phyloP scores from a whole-genome alignment of 495 filamentous ascomycete species.

The Talaromyces stipitatus region DNA sequence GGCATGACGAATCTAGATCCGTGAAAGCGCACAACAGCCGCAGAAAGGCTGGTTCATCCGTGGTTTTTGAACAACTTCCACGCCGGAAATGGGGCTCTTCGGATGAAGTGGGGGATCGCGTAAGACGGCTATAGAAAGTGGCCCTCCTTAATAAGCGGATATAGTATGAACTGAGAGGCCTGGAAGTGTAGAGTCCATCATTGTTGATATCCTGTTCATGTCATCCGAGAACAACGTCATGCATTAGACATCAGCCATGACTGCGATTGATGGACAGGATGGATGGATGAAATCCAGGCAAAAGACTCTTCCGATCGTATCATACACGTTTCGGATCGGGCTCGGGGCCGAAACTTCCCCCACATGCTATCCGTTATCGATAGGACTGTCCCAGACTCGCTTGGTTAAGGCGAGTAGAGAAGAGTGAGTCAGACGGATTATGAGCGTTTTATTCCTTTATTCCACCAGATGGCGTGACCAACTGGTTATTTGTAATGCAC shows the following conservation, averaged over 20 bases:
- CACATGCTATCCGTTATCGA: neutral
- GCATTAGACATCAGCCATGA: too few relatives aligned
- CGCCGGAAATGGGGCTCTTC: neutral
- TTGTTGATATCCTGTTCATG: too few relatives aligned
- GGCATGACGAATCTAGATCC: conserved; percentile 9
- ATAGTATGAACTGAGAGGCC: too few relatives aligned
- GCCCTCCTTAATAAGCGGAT: neutral
- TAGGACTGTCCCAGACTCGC: neutral
- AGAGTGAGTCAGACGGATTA: neutral
- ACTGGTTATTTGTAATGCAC: neutral
- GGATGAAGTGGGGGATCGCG: neutral
- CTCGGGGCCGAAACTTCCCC: neutral
- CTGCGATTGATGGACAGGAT: neutral
- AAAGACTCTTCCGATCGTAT: neutral
- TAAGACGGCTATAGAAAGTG: neutral
- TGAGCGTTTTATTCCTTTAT: neutral
- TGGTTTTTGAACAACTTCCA: too few relatives aligned
- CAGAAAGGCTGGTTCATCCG: neutral
- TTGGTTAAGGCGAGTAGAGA: neutral
- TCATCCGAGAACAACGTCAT: too few relatives aligned
- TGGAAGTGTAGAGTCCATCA: too few relatives aligned
- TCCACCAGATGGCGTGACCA: neutral
- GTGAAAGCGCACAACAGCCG: neutral
- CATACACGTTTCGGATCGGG: neutral
- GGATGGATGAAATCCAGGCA: neutral